A percentile compares a stretch with the other conserved stretches of the same genome.
Conservation (phyloP, 805 yeast genomes). For the Kodamaea restingae region DNA sequence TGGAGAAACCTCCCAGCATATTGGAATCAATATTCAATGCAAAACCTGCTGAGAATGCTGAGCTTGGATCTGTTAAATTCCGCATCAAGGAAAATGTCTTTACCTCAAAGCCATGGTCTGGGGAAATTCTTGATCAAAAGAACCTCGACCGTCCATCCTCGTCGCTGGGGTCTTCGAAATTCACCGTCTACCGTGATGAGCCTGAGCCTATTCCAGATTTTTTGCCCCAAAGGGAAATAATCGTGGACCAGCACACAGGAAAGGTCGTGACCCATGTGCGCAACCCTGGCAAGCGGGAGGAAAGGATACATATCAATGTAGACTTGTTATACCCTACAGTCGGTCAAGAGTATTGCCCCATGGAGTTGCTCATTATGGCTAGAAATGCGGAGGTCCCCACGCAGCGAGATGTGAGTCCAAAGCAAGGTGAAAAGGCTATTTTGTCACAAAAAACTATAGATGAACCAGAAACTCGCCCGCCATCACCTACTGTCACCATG, state of each 20-base stretch:
- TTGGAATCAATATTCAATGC: conserved; percentile 20
- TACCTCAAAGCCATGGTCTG: conserved; percentile 57
- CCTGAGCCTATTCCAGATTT: conserved; percentile 11
- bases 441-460: too few species aligned
- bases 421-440: too few species aligned
- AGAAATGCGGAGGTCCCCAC: conserved; percentile 24
- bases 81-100: conserved; percentile 63
- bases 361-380: conserved; percentile 58
- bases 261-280: conserved; percentile 49
- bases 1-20: conserved; percentile 14
- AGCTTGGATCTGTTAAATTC: conserved; percentile 45
- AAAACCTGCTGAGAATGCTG: conserved; percentile 18
- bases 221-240: conserved; percentile 2
- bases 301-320: conserved; percentile 56
- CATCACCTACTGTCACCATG: conserved; percentile 80
- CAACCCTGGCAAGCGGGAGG: conserved; percentile 56
- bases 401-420: conserved; percentile 1
- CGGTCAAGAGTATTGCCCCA: conserved; percentile 53
- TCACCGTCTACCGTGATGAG: conserved; percentile 24
- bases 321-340: conserved; percentile 47
- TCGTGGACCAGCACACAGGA: conserved; percentile 8
- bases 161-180: conserved; percentile 15
- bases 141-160: conserved; percentile 10
- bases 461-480: too few species aligned
- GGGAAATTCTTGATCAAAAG: conserved; percentile 52